These are phyloP conservation scores for Fusarium sp. DNA, from an alignment of 2,329 filamentous ascomycete genomes.

Conservation along the genomic window DNA sequence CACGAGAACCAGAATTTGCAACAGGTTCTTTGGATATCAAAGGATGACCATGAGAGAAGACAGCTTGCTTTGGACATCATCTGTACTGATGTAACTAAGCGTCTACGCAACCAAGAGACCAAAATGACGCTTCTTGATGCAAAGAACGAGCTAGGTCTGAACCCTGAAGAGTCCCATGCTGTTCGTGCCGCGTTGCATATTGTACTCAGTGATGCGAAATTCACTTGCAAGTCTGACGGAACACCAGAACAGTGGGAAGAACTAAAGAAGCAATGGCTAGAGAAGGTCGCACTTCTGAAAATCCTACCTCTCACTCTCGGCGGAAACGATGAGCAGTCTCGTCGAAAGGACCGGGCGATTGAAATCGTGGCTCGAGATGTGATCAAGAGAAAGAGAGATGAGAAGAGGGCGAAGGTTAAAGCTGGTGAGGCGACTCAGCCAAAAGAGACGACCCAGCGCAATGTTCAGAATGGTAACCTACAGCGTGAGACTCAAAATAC, in stretches of 20 bases:
- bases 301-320: slow-evolving; percentile 62
- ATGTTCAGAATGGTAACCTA: background rate
- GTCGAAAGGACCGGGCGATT: slow-evolving; percentile 70
- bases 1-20: slow-evolving; percentile 72
- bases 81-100: slow-evolving; percentile 84
- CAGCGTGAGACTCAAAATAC: background rate
- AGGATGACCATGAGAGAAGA: slow-evolving; percentile 69
- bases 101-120: slow-evolving; percentile 72
- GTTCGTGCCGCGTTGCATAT: slow-evolving; percentile 74
- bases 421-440: slow-evolving; percentile 61
- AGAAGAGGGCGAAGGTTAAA: slow-evolving; percentile 53
- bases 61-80: slow-evolving; percentile 80
- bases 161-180: slow-evolving; percentile 62
- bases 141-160: slow-evolving; percentile 67
- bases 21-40: slow-evolving; percentile 67
- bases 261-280: slow-evolving; percentile 75
- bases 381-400: slow-evolving; percentile 79
- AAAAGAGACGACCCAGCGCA: background rate
- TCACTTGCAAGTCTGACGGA: slow-evolving; percentile 78
- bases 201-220: slow-evolving; percentile 72
- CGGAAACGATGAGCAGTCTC: slow-evolving; percentile 62
- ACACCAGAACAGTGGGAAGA: slow-evolving; percentile 77
- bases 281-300: slow-evolving; percentile 65
- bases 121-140: slow-evolving; percentile 80
- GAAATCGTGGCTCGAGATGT: slow-evolving; percentile 80